Evolutionary conservation across 345 rosid species (phyloP), one percentile per base, ranked within the genome.

Genomic region (Brassica cretica): DNA sequence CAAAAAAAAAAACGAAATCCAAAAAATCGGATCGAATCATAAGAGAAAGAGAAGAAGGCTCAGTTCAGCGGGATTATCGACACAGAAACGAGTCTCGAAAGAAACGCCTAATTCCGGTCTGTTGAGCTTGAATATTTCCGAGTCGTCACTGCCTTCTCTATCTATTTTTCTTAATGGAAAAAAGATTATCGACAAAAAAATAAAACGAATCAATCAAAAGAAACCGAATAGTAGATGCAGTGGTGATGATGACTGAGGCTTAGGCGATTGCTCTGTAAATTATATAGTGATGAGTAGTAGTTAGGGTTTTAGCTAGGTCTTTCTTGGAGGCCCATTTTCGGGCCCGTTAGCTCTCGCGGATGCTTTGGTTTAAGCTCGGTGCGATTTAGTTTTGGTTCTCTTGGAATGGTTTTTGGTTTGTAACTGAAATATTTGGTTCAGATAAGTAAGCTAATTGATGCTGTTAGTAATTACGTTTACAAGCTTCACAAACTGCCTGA

Each of bases 61-160:
- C 41, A 63, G 82, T 5, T 79, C 82, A 79, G 78, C 78, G 75
- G 79, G 75, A 7, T 14, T 68, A 74, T 79, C 82, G 78, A 79
- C 82, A 79, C 79, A 74, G 71, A 79, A 55, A 74, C 75, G 75
- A 53, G 53, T 81, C 87, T 74, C 84, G 32, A 14, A 86, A 77
- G 84, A 84, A 83, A 77, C 87, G 75, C 87, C 87, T 91, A 82
- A 84, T 88, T 93, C 93, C 93, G 97, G 97, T 91, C 98, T 93
- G 98, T 93, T 93, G 96, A 93, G 98, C 98, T 93, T 91, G 98
- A 91, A 89, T 19, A 71, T 84, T 80, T 80, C 77, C 76, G 79
- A 80, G 93, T 93, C 96, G 33, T 93, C 98, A 87, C 77, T 0
- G 93, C 89, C 80, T 83, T 73, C 63, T 30, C 37, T 4, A 58